Evolutionary conservation across 371 early-diverging fungal genomes (phyloP).

Genomic region (Choanephora cucurbitarum): DNA sequence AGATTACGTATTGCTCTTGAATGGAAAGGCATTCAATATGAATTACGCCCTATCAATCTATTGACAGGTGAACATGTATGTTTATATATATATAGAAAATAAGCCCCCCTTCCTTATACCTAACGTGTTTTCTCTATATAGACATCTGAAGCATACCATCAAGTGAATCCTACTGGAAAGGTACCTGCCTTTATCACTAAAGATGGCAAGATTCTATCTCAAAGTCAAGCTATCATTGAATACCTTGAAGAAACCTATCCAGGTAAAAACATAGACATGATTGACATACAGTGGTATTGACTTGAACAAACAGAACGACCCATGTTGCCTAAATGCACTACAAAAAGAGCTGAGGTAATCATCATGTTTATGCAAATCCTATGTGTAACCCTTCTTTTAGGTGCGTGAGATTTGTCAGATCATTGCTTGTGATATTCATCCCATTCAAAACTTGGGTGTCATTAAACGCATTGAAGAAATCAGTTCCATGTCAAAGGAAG

Average conservation of each 20-base stretch:
- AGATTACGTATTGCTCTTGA: conserved; percentile 77
- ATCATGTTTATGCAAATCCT: not conserved
- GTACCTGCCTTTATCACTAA: conserved; percentile 72
- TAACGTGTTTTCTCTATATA: conserved; percentile 15
- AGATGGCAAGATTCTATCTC: conserved; percentile 58
- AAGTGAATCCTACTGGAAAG: conserved; percentile 66
- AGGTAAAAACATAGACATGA: conserved; percentile 28
- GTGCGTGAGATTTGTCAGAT: conserved; percentile 74
- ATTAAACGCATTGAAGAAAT: conserved; percentile 60
- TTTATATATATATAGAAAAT: not conserved
- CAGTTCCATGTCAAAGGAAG: conserved; percentile 50
- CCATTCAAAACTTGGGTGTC: conserved; percentile 84
- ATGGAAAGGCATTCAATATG: conserved; percentile 74
- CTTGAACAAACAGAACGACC: no score
- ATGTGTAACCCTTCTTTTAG: conserved; percentile 14
- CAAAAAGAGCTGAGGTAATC: conserved; percentile 59
- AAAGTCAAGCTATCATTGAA: conserved; percentile 86
- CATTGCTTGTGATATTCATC: conserved; percentile 88
- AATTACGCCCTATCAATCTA: conserved; percentile 64
- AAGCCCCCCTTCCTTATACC: not conserved
- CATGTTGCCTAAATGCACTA: conserved; percentile 76
- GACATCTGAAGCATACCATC: conserved; percentile 53
- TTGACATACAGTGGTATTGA: no score
- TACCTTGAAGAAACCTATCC: conserved; percentile 84
- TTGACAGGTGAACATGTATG: conserved; percentile 74